A percentile compares a stretch with the other conserved stretches of the same genome.
These are phyloP conservation scores for Rhododendron ovatum DNA, from an alignment of 148 eudicot species.

Conservation along the genomic window DNA sequence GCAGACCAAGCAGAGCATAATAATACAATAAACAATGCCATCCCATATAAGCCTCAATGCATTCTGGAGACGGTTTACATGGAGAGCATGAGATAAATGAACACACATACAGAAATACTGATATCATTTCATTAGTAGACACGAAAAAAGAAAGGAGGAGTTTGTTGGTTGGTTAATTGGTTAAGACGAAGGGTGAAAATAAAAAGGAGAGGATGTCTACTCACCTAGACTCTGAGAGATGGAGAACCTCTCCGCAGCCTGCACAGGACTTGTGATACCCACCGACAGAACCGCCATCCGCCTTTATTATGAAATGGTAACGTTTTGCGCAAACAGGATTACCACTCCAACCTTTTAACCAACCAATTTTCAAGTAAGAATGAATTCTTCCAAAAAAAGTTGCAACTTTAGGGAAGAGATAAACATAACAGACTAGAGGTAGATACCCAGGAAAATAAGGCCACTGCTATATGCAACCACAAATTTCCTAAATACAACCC, in stretches of 20 bases:
- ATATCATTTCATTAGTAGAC: neutral
- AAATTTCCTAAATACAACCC: too few species aligned
- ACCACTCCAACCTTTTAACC: slow-evolving; percentile 61
- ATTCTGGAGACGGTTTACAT: neutral
- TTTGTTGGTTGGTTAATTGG: neutral
- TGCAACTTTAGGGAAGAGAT: neutral
- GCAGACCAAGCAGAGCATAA: neutral
- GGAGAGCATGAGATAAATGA: neutral
- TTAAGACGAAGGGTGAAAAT: neutral
- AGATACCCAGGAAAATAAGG: neutral
- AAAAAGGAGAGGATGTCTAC: neutral
- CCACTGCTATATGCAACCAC: too few species aligned
- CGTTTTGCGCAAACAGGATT: slow-evolving; percentile 63
- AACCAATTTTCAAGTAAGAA: slow-evolving; percentile 6
- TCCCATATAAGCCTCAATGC: neutral
- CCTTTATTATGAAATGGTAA: slow-evolving; percentile 59
- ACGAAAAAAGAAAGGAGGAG: neutral
- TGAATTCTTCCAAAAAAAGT: neutral
- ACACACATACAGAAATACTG: neutral
- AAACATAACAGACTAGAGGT: neutral
- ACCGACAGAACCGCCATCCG: slow-evolving; percentile 70
- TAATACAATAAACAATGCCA: neutral
- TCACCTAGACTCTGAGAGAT: slow-evolving; percentile 75
- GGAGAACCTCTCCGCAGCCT: slow-evolving; percentile 55
- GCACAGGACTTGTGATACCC: slow-evolving; percentile 72